Percentiles rank a stretch among this genome's conserved stretches.
Conservation (phyloP, 139 green algal species). For the Diplosphaera chodatii region DNA sequence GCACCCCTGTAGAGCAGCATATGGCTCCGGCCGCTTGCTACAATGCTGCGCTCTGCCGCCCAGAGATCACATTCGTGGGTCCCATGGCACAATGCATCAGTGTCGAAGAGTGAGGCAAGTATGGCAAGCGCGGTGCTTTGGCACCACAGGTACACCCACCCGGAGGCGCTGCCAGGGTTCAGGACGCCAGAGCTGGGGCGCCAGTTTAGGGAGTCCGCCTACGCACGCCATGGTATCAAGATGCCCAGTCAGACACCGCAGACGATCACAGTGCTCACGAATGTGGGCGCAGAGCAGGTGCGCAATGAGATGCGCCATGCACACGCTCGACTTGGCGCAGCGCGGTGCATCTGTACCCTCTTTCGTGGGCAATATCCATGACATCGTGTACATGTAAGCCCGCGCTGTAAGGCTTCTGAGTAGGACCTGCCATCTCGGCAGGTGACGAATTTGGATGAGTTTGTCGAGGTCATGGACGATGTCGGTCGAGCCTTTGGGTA, state of each 20-base stretch:
- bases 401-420: no score
- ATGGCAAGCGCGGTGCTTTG: no score
- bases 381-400: no score
- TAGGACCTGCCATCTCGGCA: background rate
- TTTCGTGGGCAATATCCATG: no score
- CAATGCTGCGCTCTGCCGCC: no score
- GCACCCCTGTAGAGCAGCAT: background rate
- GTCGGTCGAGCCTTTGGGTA: background rate
- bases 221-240: conserved; percentile 5
- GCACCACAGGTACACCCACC: conserved; percentile 31
- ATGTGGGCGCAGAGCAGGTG: conserved; percentile 28
- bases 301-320: background rate
- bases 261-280: conserved; percentile 48
- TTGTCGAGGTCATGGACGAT: background rate
- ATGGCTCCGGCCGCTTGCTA: no score
- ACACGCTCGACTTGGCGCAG: no score
- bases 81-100: no score
- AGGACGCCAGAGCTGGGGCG: conserved; percentile 13
- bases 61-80: no score
- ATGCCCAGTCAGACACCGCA: conserved; percentile 6
- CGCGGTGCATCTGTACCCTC: no score
- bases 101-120: no score
- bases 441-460: background rate
- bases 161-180: conserved; percentile 24
- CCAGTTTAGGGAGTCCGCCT: conserved; percentile 29